Evolutionary conservation across 768 basidiomycete species (phyloP), one percentile per base, ranked within the genome.

Genomic region (Collybiopsis luxurians): DNA sequence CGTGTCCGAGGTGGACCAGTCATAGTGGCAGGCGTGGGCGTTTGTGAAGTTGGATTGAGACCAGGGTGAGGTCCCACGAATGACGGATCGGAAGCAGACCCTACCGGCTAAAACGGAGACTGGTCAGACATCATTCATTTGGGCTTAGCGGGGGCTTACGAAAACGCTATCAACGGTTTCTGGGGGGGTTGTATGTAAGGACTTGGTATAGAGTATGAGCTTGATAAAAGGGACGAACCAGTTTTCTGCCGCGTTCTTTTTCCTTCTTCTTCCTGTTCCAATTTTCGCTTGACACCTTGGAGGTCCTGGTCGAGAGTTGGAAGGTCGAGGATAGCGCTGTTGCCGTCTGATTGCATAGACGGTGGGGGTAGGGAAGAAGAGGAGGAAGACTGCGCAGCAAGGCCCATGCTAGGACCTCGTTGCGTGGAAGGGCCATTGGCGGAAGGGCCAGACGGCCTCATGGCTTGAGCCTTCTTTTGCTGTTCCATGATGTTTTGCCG

Each of bases 171-270:
- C 80, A 60, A 77, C 71, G 44, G 78, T 74, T 65, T 85, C 84
- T 74, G 71, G 67, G 62, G 34, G 60, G 21, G 19, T 24, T 61
- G 53, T 30, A 66, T 56, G 46, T 64, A 48, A 69, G 64, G 61
- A 63, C 43, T 28, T 42, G 27, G 55, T 53, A 59, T 30, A 26
- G 31, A 6, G 50, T 55, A 58, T 48, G 44, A 64, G 48, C 59
- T 47, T 39, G 52, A 46, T 40, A 45, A 24, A 57, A 51, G 34
- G 50, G 56, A 66, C 82, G 67, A 60, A 88, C 90, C 88, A 63
- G 79, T 89, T 73, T 85, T 91, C 69, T 85, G 80, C 63, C 87
- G 80, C 48, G 72, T 83, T 63, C 90, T 81, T 69, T 93, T 93
- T 46, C 72, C 77, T 46, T 89, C 86, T 57, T 89, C 87, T 52